Base-by-base conservation (phyloP, 2,329 filamentous ascomycete species). In the Kalmusia sp. region DNA sequence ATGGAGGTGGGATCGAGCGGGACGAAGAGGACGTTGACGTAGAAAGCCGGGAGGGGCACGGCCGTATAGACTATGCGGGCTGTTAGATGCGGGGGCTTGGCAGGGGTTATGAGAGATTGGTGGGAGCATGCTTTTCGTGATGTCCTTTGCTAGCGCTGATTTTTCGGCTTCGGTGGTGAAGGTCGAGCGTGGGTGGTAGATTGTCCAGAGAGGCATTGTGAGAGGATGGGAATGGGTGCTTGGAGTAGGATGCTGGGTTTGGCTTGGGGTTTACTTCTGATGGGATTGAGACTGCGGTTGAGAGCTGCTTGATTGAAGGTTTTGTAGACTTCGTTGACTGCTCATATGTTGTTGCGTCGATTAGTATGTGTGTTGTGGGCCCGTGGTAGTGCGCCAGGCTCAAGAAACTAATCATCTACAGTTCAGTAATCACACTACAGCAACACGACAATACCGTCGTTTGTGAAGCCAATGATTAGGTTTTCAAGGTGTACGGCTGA, bases 121-220 rank as follows among this genome's bases (percentile, higher is more conserved):
- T 22, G 19, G 9, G 52, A 76, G 69, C 48, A 71, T 68, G 38
- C 37, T 31, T 19, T 34, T 39, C 41, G 76, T 79, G 28, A 79
- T 74, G 53, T 69, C 65, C 49, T 65, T 57, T 22, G 72, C 63
- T 2, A 79, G 54, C 12, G 68, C 61, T 6, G 61, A 27, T 49
- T 74, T 76, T 4, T 63, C 58, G 2, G 51, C 58, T 1, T 54
- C 46, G 21, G 63, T 55, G 3, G 61, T 55, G 63, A 79, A 79
- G 55, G 69, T 66, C 25, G 56, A 59, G 1, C 62, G 56, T 0
- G 77, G 70, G 62, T 79, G 76, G 67, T 71, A 78, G 57, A 80
- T 69, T 7, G 64, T 61, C 77, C 76, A 79, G 55, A 78, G 72
- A 57, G 77, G 77, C 77, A 80, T 80, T 38, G 38, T 62, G 52